Base-by-base conservation (phyloP, 345 rosid species). In the Crucihimalaya himalaica region DNA sequence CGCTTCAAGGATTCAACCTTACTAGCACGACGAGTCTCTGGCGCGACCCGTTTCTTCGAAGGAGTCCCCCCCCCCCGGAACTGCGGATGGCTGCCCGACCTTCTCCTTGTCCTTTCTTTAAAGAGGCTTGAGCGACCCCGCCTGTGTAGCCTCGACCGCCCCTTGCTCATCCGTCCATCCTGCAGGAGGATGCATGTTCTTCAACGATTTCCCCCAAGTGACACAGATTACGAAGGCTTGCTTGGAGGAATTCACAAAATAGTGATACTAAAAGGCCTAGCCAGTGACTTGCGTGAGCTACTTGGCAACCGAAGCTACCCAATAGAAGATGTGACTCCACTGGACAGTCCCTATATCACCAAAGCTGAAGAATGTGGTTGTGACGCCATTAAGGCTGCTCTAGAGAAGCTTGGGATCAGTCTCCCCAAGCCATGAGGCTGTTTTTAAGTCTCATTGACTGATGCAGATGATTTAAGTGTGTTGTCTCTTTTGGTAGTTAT, bases 141-240 rank as follows among this genome's bases (percentile, higher is more conserved):
- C n/a, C n/a, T n/a, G n/a, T n/a, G n/a, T n/a, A n/a, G n/a, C n/a
- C n/a, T n/a, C n/a, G n/a, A n/a, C n/a, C n/a, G n/a, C n/a, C n/a
- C n/a, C n/a, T n/a, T n/a, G n/a, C n/a, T n/a, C n/a, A n/a, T n/a
- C n/a, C n/a, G n/a, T n/a, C n/a, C n/a, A n/a, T n/a, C n/a, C n/a
- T n/a, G n/a, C n/a, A n/a, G n/a, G n/a, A n/a, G n/a, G n/a, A n/a
- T n/a, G n/a, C n/a, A n/a, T n/a, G n/a, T n/a, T n/a, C n/a, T n/a
- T n/a, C n/a, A n/a, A n/a, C n/a, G n/a, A n/a, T n/a, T n/a, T n/a
- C n/a, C n/a, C n/a, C n/a, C 81, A 43, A 95, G 94, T 9, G 95
- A 91, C 75, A 84, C 95, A 0, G 95, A 88, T 58, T 91, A 86
- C 39, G 97, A 88, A 83, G 87, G 86, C 34, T 73, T 91, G 82